A percentile compares a stretch with the other conserved stretches of the same genome.
phyloP scores from a whole-genome alignment of 768 basidiomycete genomes.

The Podaxis sp. region DNA sequence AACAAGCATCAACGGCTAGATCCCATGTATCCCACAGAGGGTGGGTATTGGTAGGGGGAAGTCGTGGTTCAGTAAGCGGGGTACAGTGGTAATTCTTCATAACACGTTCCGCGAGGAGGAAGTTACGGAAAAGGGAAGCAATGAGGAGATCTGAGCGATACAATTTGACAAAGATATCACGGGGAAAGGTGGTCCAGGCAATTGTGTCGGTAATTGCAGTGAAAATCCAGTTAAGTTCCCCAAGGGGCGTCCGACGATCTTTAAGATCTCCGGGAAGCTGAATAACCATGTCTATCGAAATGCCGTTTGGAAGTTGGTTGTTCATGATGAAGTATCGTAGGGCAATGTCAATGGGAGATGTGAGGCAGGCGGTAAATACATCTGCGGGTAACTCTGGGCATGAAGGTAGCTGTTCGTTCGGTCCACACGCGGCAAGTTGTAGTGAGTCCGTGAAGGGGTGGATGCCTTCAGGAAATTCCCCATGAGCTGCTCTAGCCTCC shows the following conservation, averaged over 20 bases:
- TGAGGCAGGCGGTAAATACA: constrained; percentile 95
- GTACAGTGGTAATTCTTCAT: constrained; percentile 99
- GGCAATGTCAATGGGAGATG: constrained; percentile 97
- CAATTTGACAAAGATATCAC: constrained; percentile 88
- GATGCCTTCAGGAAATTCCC: constrained; percentile 58
- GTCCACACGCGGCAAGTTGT: constrained; percentile 92
- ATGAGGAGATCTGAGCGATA: constrained; percentile 96
- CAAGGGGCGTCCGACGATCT: constrained; percentile 92
- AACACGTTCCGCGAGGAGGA: constrained; percentile 93
- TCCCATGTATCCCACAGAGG: constrained; percentile 98
- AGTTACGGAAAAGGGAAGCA: constrained; percentile 95
- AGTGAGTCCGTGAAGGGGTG: constrained; percentile 84
- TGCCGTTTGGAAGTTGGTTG: constrained; percentile 77
- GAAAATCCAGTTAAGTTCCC: constrained; percentile 99
- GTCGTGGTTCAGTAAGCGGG: constrained; percentile 87
- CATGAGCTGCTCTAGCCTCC: constrained; percentile 57
- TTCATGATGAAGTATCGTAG: constrained; percentile 92
- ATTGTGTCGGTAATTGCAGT: constrained; percentile 99
- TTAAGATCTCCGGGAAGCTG: constrained; percentile 96
- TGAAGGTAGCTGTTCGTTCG: constrained; percentile 89
- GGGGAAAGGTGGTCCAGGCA: constrained; percentile 96
- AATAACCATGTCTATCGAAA: constrained; percentile 88
- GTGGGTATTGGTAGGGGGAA: constrained; percentile 97
- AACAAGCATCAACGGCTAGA: constrained; percentile 90
- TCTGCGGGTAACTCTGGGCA: constrained; percentile 97